Evolutionary conservation across 768 basidiomycete species (phyloP).

Genomic region (Butyriboletus loyo): DNA sequence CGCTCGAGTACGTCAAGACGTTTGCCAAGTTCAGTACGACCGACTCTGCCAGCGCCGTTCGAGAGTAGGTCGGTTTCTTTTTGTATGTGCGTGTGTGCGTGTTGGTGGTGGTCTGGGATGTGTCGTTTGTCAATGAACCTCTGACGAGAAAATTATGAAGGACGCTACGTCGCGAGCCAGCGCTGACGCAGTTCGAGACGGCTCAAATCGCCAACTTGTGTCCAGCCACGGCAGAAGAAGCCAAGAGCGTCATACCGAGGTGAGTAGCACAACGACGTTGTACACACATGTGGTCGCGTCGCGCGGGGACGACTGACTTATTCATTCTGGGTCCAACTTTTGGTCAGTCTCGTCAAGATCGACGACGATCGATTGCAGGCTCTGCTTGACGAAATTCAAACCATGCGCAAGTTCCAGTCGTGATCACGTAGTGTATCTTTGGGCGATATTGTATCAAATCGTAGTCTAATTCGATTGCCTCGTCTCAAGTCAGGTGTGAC

Average conservation of each 20-base stretch:
- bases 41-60: constrained; percentile 79
- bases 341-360: constrained; percentile 70
- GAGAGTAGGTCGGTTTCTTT: constrained; percentile 61
- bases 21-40: constrained; percentile 89
- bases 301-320: neutral
- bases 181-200: constrained; percentile 85
- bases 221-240: constrained; percentile 84
- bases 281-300: too few relatives aligned
- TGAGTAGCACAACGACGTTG: constrained; percentile 25
- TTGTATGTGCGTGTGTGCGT: neutral
- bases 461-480: neutral
- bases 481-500: neutral
- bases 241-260: constrained; percentile 91
- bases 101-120: neutral
- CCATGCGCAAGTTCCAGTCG: constrained; percentile 86
- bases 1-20: constrained; percentile 85
- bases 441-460: constrained; percentile 2
- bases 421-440: constrained; percentile 32
- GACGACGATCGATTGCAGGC: constrained; percentile 85
- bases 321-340: neutral
- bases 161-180: constrained; percentile 73
- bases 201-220: constrained; percentile 92
- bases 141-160: constrained; percentile 34
- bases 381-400: constrained; percentile 84
- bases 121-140: neutral